Percentiles rank a stretch among this genome's conserved stretches.
Conservation (phyloP, 2,329 filamentous ascomycete species). For the Calycina herbarum region DNA sequence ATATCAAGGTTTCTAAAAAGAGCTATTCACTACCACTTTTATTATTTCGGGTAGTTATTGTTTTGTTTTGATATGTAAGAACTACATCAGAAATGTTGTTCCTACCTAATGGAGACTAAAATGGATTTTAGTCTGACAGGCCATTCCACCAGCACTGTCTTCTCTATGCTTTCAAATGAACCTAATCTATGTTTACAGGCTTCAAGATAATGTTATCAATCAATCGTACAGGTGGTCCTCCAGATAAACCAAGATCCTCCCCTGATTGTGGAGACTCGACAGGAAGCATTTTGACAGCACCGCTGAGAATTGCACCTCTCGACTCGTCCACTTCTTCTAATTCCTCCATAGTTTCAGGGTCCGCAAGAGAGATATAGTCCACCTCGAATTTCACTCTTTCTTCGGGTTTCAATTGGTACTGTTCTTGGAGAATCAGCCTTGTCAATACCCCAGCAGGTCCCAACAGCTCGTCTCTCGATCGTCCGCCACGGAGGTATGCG, state of each 20-base stretch:
- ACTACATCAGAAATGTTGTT: no score
- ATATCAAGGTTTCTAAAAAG: no score
- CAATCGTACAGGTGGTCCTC: slow-evolving; percentile 75
- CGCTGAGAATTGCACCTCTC: slow-evolving; percentile 81
- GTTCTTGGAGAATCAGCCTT: slow-evolving; percentile 55
- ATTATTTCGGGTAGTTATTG: no score
- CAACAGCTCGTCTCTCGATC: slow-evolving; percentile 66
- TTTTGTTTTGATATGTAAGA: no score
- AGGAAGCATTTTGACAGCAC: slow-evolving; percentile 85
- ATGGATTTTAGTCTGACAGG: neutral
- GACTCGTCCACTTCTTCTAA: slow-evolving; percentile 66
- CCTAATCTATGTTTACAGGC: slow-evolving; percentile 37
- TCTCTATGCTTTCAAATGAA: neutral
- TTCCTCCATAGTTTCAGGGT: slow-evolving; percentile 81
- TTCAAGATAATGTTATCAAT: slow-evolving; percentile 89
- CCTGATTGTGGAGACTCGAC: slow-evolving; percentile 67
- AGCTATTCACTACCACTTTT: no score
- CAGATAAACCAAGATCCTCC: slow-evolving; percentile 74
- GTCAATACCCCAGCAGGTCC: slow-evolving; percentile 66
- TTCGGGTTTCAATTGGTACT: slow-evolving; percentile 57
- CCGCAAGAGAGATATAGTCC: slow-evolving; percentile 89
- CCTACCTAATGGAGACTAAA: neutral
- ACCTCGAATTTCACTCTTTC: slow-evolving; percentile 75
- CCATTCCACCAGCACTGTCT: neutral
- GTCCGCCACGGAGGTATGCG: slow-evolving; percentile 55